Evolutionary conservation across 352 stramenopile species (phyloP).

Genomic region (Elongisporangium prolatum): DNA sequence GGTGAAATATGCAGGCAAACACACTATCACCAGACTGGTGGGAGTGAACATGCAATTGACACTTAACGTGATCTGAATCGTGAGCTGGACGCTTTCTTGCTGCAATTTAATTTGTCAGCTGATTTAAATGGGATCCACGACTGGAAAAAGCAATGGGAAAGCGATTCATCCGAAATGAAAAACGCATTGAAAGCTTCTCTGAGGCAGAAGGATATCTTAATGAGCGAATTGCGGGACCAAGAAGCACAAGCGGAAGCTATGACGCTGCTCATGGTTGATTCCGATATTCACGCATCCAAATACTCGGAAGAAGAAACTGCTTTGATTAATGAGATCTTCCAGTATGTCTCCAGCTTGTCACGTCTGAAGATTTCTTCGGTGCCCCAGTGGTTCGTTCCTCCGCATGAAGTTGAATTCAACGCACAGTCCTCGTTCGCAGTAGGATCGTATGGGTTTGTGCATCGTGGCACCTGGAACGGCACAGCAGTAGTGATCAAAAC

Average conservation of each 20-base stretch:
- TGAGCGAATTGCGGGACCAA: conserved; percentile 9
- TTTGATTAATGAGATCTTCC: conserved; percentile 17
- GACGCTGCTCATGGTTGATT: conserved; percentile 17
- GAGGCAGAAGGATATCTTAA: too few species aligned
- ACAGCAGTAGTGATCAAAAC: conserved; percentile 29
- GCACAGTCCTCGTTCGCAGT: conserved; percentile 3
- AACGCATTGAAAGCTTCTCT: too few species aligned
- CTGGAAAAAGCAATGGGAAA: too few species aligned
- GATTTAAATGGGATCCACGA: too few species aligned
- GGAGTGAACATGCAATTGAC: too few species aligned
- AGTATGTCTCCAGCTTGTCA: conserved; percentile 9
- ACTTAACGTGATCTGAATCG: too few species aligned
- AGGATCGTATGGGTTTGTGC: conserved; percentile 14
- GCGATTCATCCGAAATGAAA: too few species aligned
- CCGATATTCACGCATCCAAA: conserved; percentile 14
- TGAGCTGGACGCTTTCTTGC: too few species aligned
- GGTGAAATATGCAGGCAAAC: too few species aligned
- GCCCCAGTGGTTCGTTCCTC: conserved; percentile 16
- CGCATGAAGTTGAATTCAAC: conserved; percentile 16
- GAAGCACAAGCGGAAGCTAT: conserved; percentile 12
- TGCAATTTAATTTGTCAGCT: too few species aligned
- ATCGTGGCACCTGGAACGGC: conserved; percentile 17
- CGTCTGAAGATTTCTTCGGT: conserved; percentile 8
- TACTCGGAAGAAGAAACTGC: conserved; percentile 12
- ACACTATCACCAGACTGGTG: too few species aligned